These are phyloP conservation scores for Oldenlandia corymbosa DNA, from an alignment of 257 asterid genomes.

Conservation along the genomic window DNA sequence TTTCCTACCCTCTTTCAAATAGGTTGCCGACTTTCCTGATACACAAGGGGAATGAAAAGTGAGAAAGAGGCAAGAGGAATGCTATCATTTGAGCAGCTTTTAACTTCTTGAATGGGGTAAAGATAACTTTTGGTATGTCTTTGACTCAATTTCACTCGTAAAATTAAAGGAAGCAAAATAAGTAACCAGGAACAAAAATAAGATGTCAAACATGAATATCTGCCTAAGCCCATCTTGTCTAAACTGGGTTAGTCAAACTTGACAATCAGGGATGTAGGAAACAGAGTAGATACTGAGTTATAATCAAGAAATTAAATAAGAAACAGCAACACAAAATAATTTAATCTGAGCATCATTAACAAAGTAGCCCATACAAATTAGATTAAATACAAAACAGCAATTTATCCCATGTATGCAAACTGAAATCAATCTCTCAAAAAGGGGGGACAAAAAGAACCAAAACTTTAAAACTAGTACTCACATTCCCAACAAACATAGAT, in stretches of 20 bases:
- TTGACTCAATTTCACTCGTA: no score
- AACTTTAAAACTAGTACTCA: slow-evolving; percentile 32
- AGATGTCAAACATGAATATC: neutral
- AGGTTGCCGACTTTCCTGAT: no score
- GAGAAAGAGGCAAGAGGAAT: no score
- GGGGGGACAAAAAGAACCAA: neutral
- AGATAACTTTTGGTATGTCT: no score
- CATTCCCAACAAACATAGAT: slow-evolving; percentile 91
- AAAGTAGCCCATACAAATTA: neutral
- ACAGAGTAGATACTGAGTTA: neutral
- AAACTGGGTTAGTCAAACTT: neutral
- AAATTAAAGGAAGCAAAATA: no score
- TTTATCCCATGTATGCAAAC: neutral
- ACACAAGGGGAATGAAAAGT: no score
- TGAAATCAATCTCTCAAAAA: neutral
- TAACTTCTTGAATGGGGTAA: no score
- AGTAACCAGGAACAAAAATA: neutral
- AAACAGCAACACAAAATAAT: neutral
- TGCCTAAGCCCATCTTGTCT: neutral
- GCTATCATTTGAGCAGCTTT: no score
- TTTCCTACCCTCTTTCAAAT: no score
- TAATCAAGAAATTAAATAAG: neutral
- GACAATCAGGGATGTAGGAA: neutral
- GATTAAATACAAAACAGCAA: neutral
- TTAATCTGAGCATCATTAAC: neutral